Base-by-base conservation (phyloP, 495 filamentous ascomycete species). In the Pseudotulostoma volvatum region DNA sequence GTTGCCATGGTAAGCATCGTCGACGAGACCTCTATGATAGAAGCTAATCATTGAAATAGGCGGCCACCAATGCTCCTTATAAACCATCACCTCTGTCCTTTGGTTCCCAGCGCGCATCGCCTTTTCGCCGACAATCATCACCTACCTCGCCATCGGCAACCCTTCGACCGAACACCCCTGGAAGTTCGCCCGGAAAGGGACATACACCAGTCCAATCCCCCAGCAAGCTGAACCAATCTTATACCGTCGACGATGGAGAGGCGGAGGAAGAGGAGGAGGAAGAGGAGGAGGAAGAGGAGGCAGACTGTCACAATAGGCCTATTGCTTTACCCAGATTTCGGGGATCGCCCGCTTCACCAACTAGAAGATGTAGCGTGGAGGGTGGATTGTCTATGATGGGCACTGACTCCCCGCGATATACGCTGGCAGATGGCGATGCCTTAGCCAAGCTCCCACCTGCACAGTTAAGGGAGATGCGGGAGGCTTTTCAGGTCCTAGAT, bases 401-500 rank as follows among this genome's bases (percentile, higher is more conserved):
- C 11, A 19, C 28, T 8, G 33, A 31, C 17, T 33, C 21, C n/a
- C 14, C 17, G 4, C 40, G 40, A 16, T 8, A 14, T 9, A 42
- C 14, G 14, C 11, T 37, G 7, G 20, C 31, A 1, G 34, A 56
- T 34, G 61, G 59, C 19, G 80, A 74, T 49, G 69, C 75, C 0
- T 55, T 83, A 13, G 67, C 71, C 1, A 74, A 74, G 38, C 45
- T 85, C 33, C 70, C 77, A 13, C 67, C 78, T 7, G 61, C 77
- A 15, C 80, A 82, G 50, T 68, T 84, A 4, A 63, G 77, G 37
- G 74, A 80, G 40, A 71, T 95, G 57, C 70, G 84, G 39, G 84
- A 93, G 51, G 80, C 77, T 0, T 95, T 93, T 56, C 77, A 84
- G 54, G 80, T 92, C 35, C 66, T 95, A 18, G 86, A 93, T 49